phyloP scores from a whole-genome alignment of 2,329 filamentous ascomycete species.

The Amphichorda felina region DNA sequence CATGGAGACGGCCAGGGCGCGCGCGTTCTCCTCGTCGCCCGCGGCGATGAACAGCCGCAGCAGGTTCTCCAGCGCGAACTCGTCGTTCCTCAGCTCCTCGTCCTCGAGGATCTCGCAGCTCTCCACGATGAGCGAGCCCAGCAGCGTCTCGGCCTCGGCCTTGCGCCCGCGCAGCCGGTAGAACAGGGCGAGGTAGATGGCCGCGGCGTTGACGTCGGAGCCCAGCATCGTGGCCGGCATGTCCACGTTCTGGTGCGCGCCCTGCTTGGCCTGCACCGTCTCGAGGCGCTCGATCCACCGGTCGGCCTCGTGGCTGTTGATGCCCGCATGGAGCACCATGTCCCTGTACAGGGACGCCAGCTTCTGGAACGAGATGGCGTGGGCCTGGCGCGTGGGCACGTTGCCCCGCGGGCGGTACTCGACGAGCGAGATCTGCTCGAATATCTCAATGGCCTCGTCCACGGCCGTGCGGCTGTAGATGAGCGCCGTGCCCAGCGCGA shows the following conservation, averaged over 20 bases:
- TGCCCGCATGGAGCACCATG: constrained; percentile 15
- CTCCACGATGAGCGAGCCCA: constrained; percentile 21
- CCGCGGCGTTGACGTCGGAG: constrained; percentile 27
- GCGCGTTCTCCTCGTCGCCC: constrained; percentile 21
- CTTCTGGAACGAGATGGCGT: constrained; percentile 26
- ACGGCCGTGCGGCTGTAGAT: constrained; percentile 19
- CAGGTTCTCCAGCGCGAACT: constrained; percentile 28
- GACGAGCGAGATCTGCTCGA: constrained; percentile 21
- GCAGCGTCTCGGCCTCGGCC: constrained; percentile 14
- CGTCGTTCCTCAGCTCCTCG: constrained; percentile 27
- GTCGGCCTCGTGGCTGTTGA: constrained; percentile 12
- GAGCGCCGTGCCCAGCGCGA: constrained; percentile 21
- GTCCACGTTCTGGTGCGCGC: constrained; percentile 22
- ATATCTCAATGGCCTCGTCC: constrained; percentile 19
- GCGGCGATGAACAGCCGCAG: constrained; percentile 24
- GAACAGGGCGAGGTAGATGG: constrained; percentile 25
- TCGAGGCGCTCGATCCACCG: constrained; percentile 22
- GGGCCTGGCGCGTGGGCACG: constrained; percentile 23
- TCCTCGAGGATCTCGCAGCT: constrained; percentile 25
- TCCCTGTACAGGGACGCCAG: constrained; percentile 24
- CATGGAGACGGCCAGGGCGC: constrained; percentile 25
- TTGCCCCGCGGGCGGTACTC: constrained; percentile 26
- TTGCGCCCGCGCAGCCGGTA: constrained; percentile 18
- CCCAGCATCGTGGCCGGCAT: constrained; percentile 27
- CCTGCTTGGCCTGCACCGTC: constrained; percentile 21